A percentile compares a stretch with the other conserved stretches of the same genome.
These are phyloP conservation scores for Arabidopsis arenosa DNA, from an alignment of 345 rosid genomes.

Conservation along the genomic window DNA sequence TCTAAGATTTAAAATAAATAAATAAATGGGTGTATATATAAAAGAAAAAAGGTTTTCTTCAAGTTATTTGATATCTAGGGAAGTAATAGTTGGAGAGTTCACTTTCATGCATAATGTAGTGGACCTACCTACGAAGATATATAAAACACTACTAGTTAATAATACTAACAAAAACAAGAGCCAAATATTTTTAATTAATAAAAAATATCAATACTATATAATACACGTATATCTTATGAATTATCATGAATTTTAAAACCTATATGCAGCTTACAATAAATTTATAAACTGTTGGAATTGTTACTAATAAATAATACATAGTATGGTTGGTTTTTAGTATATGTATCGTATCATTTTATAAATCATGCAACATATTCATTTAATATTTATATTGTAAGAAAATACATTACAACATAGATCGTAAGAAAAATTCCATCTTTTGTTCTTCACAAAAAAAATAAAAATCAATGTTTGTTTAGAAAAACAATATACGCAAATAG, in stretches of 20 bases:
- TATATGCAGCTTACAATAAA: background rate
- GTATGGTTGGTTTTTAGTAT: no score
- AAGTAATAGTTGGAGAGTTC: background rate
- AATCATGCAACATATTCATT: background rate
- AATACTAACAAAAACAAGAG: background rate
- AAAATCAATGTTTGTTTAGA: background rate
- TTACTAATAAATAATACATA: background rate
- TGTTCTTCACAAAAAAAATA: background rate
- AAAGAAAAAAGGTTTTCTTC: background rate
- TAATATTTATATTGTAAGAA: background rate
- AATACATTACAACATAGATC: background rate
- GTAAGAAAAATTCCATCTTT: background rate
- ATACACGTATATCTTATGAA: background rate
- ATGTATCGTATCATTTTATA: background rate
- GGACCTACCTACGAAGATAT: background rate
- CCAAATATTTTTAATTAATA: background rate
- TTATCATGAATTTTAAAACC: background rate
- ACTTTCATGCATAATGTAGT: background rate
- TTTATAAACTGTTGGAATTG: background rate
- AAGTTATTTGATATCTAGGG: background rate
- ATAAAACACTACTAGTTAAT: background rate
- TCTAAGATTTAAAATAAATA: background rate
- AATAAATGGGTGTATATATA: background rate
- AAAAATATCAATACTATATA: background rate
- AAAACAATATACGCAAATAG: background rate